Base-by-base conservation (phyloP, 495 filamentous ascomycete species). In the Neurospora hispaniola region DNA sequence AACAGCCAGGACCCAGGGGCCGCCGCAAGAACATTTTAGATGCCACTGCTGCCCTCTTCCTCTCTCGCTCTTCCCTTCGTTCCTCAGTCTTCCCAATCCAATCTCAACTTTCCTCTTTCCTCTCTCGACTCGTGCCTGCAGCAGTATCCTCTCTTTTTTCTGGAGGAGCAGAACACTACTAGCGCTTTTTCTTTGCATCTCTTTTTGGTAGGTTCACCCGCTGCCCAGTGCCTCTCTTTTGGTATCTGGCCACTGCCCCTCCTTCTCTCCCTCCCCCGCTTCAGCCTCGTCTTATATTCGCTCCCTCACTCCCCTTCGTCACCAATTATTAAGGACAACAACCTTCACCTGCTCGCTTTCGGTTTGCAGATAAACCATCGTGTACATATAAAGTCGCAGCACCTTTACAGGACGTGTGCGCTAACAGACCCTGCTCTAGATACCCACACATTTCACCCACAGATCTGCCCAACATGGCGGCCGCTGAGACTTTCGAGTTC, bases 401-500 rank as follows among this genome's bases (percentile, higher is more conserved):
- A 9, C 54, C 16, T 66, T 27, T 9, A 18, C 6, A 66, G 54
- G 54, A 66, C 54, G 27, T 31, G 54, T 59, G 54, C 27, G 54
- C 73, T 78, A 71, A 77, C 70, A 48, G 42, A 10, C 20, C 8
- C 14, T 18, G 68, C 20, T 69, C 35, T 72, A 79, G 76, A 79
- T 78, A 79, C 75, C 76, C 78, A 66, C 68, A 73, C 39, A 74
- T 48, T 48, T 72, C 71, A 73, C 48, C 44, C 72, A 76, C 48
- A 78, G 72, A 81, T 66, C 54, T 66, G 54, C 71, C 76, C 74
- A 39, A 73, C 86, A 93, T 82, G 81, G 96, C 96, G 94, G 84
- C 94, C 27, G 27, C 54, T 81, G 92, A 97, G 87, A 96, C 93
- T 73, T 98, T 98, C 87, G 94, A 98, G 90, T 99, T 99, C 88